phyloP scores from a whole-genome alignment of 1,284 basidiomycete species.

The Sporisorium graminicola region DNA sequence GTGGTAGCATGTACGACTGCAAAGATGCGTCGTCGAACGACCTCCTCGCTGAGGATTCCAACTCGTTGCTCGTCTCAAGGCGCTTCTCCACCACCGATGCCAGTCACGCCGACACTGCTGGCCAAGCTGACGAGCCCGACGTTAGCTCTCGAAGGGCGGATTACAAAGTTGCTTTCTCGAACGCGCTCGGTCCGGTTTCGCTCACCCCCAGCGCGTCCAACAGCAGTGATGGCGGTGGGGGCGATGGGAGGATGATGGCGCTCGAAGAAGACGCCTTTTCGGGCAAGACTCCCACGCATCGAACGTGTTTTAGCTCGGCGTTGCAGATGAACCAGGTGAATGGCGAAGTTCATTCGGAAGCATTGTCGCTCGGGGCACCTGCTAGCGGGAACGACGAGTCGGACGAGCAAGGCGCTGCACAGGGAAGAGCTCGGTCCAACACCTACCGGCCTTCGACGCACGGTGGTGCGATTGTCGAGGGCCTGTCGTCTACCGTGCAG shows the following conservation, averaged over 20 bases:
- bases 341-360: neutral
- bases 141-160: neutral
- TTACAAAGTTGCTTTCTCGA: neutral
- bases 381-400: neutral
- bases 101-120: neutral
- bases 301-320: conserved; percentile 21
- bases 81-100: conserved; percentile 19
- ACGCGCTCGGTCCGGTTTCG: neutral
- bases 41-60: neutral
- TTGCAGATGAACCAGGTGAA: conserved; percentile 8
- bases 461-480: neutral
- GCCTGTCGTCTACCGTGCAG: neutral
- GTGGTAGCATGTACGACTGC: neutral
- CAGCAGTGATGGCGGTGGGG: neutral
- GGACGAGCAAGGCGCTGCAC: conserved; percentile 2
- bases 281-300: conserved; percentile 34
- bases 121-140: neutral
- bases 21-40: neutral
- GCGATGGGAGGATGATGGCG: conserved; percentile 1
- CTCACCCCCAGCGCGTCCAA: neutral
- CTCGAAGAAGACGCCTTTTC: conserved; percentile 42
- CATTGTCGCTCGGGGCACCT: neutral
- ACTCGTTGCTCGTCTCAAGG: conserved; percentile 12
- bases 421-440: conserved; percentile 25
- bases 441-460: conserved; percentile 27